phyloP scores from a whole-genome alignment of 2,329 filamentous ascomycete genomes.

The Ophiostoma sp. region DNA sequence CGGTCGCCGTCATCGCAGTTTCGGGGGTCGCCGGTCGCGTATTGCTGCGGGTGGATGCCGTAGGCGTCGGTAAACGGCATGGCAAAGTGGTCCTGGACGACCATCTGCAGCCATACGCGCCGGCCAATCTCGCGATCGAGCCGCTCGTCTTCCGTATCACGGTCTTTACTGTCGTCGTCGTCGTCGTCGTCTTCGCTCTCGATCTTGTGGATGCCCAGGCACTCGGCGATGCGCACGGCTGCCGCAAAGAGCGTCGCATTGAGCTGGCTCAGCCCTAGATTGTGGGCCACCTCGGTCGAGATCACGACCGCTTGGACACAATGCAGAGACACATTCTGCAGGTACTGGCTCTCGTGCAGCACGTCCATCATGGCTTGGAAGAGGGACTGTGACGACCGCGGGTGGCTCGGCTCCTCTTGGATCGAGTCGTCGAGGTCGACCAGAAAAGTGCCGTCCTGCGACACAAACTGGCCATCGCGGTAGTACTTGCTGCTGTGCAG shows the following conservation, averaged over 20 bases:
- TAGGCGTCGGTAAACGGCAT: slow-evolving; percentile 37
- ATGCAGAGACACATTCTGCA: slow-evolving; percentile 32
- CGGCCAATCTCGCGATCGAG: slow-evolving; percentile 34
- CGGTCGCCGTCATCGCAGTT: slow-evolving; percentile 35
- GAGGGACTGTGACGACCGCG: slow-evolving; percentile 24
- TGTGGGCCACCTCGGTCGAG: slow-evolving; percentile 36
- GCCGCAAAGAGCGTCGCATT: slow-evolving; percentile 34
- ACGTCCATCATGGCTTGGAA: slow-evolving; percentile 34
- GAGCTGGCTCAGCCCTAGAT: slow-evolving; percentile 34
- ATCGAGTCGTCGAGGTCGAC: slow-evolving; percentile 12
- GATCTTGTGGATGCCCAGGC: slow-evolving; percentile 28
- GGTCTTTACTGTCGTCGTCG: slow-evolving; percentile 20
- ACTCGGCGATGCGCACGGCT: slow-evolving; percentile 34
- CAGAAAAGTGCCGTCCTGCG: slow-evolving; percentile 15
- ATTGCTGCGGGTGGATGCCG: slow-evolving; percentile 34
- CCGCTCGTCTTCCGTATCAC: slow-evolving; percentile 15
- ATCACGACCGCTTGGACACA: slow-evolving; percentile 36
- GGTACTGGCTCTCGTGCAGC: slow-evolving; percentile 33
- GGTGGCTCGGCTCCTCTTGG: slow-evolving; percentile 14
- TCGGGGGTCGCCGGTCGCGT: slow-evolving; percentile 31
- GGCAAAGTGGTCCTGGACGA: slow-evolving; percentile 36
- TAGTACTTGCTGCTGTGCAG: slow-evolving; percentile 26
- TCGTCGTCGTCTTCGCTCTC: slow-evolving; percentile 14
- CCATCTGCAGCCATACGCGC: slow-evolving; percentile 36
- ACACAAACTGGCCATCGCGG: not conserved